phyloP scores from a whole-genome alignment of 2,329 filamentous ascomycete species.

The Tolypocladium sp. region DNA sequence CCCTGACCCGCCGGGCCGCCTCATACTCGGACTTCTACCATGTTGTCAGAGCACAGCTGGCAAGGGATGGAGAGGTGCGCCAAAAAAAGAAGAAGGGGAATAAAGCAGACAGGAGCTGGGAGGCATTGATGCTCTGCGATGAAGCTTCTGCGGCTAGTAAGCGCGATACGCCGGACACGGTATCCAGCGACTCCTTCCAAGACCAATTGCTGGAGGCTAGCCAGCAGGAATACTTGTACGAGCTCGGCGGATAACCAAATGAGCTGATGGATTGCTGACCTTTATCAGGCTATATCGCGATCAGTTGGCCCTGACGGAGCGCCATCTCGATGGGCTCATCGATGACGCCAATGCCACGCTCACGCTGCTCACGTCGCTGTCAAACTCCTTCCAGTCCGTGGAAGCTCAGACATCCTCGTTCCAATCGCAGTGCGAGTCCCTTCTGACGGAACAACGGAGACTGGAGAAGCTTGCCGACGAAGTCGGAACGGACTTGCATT shows the following conservation, averaged over 20 bases:
- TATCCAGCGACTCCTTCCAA: conserved; percentile 34
- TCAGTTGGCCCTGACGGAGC: conserved; percentile 70
- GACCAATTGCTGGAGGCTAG: conserved; percentile 68
- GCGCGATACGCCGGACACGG: conserved; percentile 10
- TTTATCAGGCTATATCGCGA: conserved; percentile 60
- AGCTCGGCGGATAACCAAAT: neutral
- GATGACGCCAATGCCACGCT: conserved; percentile 69
- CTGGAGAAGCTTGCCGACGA: conserved; percentile 73
- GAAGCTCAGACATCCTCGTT: conserved; percentile 90
- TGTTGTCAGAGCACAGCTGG: conserved; percentile 47
- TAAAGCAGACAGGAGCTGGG: conserved; percentile 35
- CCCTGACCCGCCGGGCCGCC: conserved; percentile 55
- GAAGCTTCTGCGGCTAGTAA: conserved; percentile 9
- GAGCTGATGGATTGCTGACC: conserved; percentile 16
- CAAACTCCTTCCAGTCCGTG: conserved; percentile 78
- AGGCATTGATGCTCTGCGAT: conserved; percentile 35
- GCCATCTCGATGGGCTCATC: conserved; percentile 73
- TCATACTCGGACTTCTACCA: conserved; percentile 72
- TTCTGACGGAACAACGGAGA: conserved; percentile 72
- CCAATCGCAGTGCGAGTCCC: conserved; percentile 81
- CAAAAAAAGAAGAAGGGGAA: conserved; percentile 26
- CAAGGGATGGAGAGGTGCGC: conserved; percentile 35
- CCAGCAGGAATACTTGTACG: conserved; percentile 76
- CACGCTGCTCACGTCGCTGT: conserved; percentile 66
- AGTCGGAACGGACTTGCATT: conserved; percentile 82